Evolutionary conservation across 345 rosid genomes (phyloP).

Genomic region (Abelmoschus esculentus): DNA sequence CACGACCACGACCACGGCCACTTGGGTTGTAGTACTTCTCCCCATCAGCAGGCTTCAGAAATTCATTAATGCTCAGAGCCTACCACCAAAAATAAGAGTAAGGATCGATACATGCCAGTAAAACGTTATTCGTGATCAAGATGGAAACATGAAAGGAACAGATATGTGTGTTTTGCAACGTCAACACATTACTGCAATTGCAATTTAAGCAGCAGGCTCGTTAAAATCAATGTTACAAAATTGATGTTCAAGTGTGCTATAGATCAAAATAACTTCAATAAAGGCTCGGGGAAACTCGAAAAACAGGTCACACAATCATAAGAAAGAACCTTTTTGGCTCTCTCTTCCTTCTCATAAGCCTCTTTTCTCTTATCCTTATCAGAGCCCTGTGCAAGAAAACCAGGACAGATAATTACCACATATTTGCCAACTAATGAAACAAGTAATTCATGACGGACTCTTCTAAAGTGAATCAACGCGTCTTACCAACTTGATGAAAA

Average conservation of each 20-base stretch:
- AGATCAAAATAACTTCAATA: too few species aligned
- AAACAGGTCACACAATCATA: too few species aligned
- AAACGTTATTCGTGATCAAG: too few species aligned
- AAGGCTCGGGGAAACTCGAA: too few species aligned
- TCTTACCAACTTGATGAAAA: constrained; percentile 57
- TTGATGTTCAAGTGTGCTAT: too few species aligned
- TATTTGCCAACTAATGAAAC: background rate
- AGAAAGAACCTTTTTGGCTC: constrained; percentile 22
- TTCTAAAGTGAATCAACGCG: background rate
- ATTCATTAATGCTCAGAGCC: constrained; percentile 31
- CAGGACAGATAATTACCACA: background rate
- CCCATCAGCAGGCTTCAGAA: constrained; percentile 52
- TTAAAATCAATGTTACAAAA: too few species aligned
- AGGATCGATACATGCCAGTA: too few species aligned
- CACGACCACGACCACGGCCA: background rate
- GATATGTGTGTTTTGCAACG: too few species aligned
- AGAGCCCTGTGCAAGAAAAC: constrained; percentile 33
- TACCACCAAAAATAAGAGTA: constrained; percentile 5
- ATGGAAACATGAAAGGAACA: too few species aligned
- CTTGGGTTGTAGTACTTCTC: background rate
- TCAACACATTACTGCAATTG: too few species aligned
- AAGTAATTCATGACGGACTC: background rate
- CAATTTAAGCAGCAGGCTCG: too few species aligned
- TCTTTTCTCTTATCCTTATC: constrained; percentile 67
- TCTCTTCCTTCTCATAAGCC: constrained; percentile 56